phyloP scores from a whole-genome alignment of 495 filamentous ascomycete species.

The Lichina pygmaea region DNA sequence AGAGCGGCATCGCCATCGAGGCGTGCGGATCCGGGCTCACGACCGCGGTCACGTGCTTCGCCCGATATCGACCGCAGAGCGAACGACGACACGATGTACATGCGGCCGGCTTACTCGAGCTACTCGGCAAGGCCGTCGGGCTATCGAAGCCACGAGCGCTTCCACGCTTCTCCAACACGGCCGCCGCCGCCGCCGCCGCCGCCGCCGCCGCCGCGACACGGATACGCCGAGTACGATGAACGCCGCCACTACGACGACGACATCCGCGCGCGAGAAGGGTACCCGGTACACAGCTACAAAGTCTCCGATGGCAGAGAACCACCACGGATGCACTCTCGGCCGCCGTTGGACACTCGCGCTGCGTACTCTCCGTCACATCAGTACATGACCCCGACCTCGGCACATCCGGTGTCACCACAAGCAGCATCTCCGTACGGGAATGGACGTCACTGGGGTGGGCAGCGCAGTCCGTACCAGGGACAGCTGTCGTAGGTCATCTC shows the following conservation, averaged over 20 bases:
- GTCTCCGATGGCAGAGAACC: conserved; percentile 12
- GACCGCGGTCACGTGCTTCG: too few relatives aligned
- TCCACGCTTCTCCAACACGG: not conserved
- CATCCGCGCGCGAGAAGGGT: conserved; percentile 10
- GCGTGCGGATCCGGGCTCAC: too few relatives aligned
- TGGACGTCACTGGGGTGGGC: conserved; percentile 28
- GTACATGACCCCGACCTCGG: conserved; percentile 27
- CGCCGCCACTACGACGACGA: conserved; percentile 8
- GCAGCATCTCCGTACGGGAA: conserved; percentile 34
- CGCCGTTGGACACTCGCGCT: conserved; percentile 18
- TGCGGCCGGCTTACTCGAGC: too few relatives aligned
- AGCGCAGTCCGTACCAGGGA: conserved; percentile 24
- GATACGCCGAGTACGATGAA: conserved; percentile 9
- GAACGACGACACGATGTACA: too few relatives aligned
- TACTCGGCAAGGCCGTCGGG: too few relatives aligned
- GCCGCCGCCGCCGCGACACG: not conserved
- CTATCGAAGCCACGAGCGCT: too few relatives aligned
- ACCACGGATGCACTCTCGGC: conserved; percentile 9
- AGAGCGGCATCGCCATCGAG: too few relatives aligned
- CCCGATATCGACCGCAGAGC: too few relatives aligned
- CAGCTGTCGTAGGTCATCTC: conserved; percentile 23
- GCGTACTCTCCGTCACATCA: conserved; percentile 28
- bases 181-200: not conserved
- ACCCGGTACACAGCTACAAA: conserved; percentile 14
- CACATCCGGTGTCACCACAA: conserved; percentile 40